Base-by-base conservation (phyloP, 441 rosid genomes). In the Adansonia rubrostipa region DNA sequence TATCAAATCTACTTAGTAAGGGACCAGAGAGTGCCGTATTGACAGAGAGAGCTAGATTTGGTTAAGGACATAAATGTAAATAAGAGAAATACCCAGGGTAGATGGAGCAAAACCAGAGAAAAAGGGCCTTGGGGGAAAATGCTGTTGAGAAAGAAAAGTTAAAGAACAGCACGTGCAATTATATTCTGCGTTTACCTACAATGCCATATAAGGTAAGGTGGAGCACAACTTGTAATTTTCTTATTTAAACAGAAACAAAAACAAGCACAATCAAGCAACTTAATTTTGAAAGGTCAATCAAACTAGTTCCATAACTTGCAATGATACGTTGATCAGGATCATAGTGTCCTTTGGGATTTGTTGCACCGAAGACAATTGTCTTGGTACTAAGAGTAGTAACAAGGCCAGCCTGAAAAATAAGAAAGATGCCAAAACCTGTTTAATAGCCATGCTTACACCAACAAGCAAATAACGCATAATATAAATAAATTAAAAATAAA, bases 271-370 rank as follows among this genome's bases (percentile, higher is more conserved):
- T 33, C 56, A 57, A 57, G 57, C 50, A 45, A 73, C 17, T 53
- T 40, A 48, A 51, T 73, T 28, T 17, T 28, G 19, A 17, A 63
- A 63, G n/a, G 61, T 63, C 15, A 76, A 57, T 33, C n/a, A 40
- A 74, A 69, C 60, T 14, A 14, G n/a, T 68, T 64, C 42, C 72
- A 75, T 48, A 13, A 74, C 81, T 75, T 71, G 72, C 73, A 83
- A 64, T 56, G 96, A 92, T 94, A 94, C 98, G 82, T 79, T 93
- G 99, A 72, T 90, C 93, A 63, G 97, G 98, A 87, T 96, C 99
- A 87, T 94, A 96, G 56, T 94, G 96, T 56, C 99, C 99, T 88
- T 94, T 96, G 63, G 98, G 98, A 91, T 96, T 96, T 83, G 99
- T 94, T 10, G 99, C 99, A 68, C 99, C 98, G 76, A 94, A 93